Evolutionary conservation across 2,329 filamentous ascomycete species (phyloP), one percentile per base, ranked within the genome.

Genomic region (Podosphaera fusca): DNA sequence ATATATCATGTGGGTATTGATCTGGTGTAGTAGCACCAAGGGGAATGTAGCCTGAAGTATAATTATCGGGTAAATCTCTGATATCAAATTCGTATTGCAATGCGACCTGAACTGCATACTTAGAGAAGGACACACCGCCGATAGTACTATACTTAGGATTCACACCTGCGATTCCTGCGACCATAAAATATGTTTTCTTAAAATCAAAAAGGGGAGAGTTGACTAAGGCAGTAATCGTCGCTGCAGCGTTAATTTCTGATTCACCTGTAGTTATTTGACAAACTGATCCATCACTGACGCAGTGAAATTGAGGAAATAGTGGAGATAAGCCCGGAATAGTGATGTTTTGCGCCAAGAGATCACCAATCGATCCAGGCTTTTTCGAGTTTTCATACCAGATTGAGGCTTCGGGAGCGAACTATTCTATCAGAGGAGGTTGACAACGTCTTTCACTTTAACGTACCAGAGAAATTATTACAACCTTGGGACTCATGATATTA

Each of bases 21-120:
- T 73, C 67, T 0, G 82, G 80, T 4, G 65, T 62, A 31, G 72
- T 66, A 30, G 74, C 72, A 14, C 81, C 84, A 63, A 79, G 80
- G 1, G 81, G 76, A 35, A 87, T 73, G 66, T 87, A 87, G 4
- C 83, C 82, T 0, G 81, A 84, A 0, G 74, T 70, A 69, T 75
- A 86, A 66, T 80, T 81, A 1, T 65, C 64, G 0, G 82, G 81
- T 38, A 85, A 76, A 59, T 86, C 82, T 38, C 84, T 76, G 1
- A 77, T 70, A 62, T 87, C 84, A 59, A 88, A 78, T 67, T 88
- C 84, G 61, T 87, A 85, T 67, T 88, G 84, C 56, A 87, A 71
- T 0, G 80, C 83, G 2, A 87, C 82, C 65, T 88, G 85, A 4
- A 88, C 75, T 0, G 82, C 78, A 64, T 80, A 89, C 30, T 78